phyloP scores from a whole-genome alignment of 768 basidiomycete genomes.

The Leccinum ochraceum region DNA sequence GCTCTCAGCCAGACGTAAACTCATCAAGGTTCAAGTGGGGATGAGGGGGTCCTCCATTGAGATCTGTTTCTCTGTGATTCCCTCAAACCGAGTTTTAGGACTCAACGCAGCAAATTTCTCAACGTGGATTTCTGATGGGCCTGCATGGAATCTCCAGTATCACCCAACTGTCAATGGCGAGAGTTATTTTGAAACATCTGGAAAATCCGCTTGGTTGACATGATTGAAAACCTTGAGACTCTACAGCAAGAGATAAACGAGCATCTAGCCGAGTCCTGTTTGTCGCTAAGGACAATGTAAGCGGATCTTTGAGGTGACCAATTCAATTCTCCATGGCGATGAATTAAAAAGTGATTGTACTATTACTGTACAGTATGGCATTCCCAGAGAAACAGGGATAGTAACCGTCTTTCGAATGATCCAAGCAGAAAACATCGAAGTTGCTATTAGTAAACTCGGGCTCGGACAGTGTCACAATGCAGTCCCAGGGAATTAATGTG shows the following conservation, averaged over 20 bases:
- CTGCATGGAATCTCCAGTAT: not conserved
- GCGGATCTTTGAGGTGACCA: not conserved
- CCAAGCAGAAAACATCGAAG: not conserved
- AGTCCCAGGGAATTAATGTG: not conserved
- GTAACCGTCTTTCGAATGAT: not conserved
- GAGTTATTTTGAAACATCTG: not conserved
- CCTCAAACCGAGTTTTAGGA: not conserved
- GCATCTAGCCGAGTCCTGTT: not conserved
- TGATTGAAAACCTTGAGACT: not conserved
- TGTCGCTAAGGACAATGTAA: not conserved
- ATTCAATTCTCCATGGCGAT: not conserved
- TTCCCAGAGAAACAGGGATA: not conserved
- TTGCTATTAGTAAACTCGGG: no score
- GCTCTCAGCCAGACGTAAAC: not conserved
- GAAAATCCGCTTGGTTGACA: not conserved
- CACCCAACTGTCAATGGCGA: not conserved
- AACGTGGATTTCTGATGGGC: not conserved
- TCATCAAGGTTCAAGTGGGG: not conserved
- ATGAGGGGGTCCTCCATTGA: no score
- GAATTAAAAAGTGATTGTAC: not conserved
- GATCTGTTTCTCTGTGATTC: not conserved
- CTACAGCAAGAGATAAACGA: slow-evolving; percentile 1
- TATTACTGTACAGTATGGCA: no score
- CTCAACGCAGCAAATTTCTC: not conserved
- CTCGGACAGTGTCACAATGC: not conserved